A percentile compares a stretch with the other conserved stretches of the same genome.
These are phyloP conservation scores for Mallotus japonicus DNA, from an alignment of 441 rosid genomes.

Conservation along the genomic window DNA sequence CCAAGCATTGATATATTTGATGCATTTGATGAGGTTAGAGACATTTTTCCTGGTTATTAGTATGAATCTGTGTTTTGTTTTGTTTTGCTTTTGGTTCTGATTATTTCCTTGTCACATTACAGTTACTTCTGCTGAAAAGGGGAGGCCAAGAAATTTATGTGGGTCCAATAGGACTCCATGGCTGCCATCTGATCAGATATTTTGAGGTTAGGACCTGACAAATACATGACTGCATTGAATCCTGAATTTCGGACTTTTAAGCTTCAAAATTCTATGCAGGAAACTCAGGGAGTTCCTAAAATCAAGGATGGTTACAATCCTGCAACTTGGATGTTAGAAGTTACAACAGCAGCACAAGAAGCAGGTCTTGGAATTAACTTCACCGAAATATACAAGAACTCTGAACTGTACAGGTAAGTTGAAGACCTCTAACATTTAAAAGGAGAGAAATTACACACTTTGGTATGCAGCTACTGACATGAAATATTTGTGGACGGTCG, in stretches of 20 bases:
- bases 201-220: slow-evolving; percentile 47
- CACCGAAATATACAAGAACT: slow-evolving; percentile 42
- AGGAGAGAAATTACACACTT: not conserved
- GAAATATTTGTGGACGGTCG: not conserved
- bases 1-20: slow-evolving; percentile 73
- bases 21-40: slow-evolving; percentile 67
- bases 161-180: slow-evolving; percentile 62
- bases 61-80: no score
- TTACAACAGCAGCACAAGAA: slow-evolving; percentile 53
- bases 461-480: not conserved
- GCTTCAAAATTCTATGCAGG: slow-evolving; percentile 31
- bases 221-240: not conserved
- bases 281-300: slow-evolving; percentile 44
- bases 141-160: slow-evolving; percentile 67
- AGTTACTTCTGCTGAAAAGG: slow-evolving; percentile 55
- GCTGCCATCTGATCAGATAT: slow-evolving; percentile 49
- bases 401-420: slow-evolving; percentile 49
- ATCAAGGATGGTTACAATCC: slow-evolving; percentile 66
- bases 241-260: not conserved
- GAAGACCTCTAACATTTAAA: no score
- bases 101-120: slow-evolving; percentile 17
- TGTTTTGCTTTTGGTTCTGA: slow-evolving; percentile 14
- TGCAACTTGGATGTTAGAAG: slow-evolving; percentile 73
- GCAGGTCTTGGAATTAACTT: slow-evolving; percentile 43
- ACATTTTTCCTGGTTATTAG: not conserved